Conservation (phyloP, 768 basidiomycete genomes). For the Mycena indigotica region DNA sequence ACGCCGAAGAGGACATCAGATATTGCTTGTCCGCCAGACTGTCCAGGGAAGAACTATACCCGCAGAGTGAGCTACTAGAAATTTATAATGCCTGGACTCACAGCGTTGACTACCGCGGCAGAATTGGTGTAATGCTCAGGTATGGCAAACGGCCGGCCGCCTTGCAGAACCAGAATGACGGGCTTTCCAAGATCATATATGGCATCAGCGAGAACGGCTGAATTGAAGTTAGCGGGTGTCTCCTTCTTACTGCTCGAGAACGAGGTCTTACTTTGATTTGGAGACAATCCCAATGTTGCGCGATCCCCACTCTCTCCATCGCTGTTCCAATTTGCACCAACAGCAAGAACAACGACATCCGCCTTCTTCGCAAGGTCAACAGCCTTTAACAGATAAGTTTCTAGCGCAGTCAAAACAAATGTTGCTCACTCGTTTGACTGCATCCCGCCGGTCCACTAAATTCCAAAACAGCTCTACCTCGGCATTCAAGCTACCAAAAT, state of each 20-base stretch:
- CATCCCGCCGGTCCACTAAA: conserved; percentile 23
- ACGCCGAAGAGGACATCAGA: conserved; percentile 28
- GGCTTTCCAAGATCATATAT: conserved; percentile 27
- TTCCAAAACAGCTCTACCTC: conserved; percentile 30
- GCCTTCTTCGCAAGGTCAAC: conserved; percentile 27
- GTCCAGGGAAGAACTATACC: conserved; percentile 29
- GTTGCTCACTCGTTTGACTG: conserved; percentile 17
- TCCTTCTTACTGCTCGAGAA: too few relatives aligned
- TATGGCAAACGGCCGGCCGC: conserved; percentile 30
- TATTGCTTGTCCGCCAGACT: conserved; percentile 31
- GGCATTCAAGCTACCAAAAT: conserved; percentile 28
- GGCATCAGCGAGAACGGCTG: conserved; percentile 28
- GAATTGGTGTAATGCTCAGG: conserved; percentile 25
- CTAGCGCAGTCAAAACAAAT: neutral
- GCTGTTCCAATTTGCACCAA: conserved; percentile 31
- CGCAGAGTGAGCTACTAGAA: neutral
- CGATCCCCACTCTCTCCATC: conserved; percentile 30
- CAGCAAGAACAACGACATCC: conserved; percentile 27
- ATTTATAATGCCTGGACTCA: neutral
- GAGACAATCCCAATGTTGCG: conserved; percentile 27
- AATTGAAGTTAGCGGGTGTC: too few relatives aligned
- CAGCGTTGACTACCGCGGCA: conserved; percentile 27
- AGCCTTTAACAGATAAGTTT: conserved; percentile 15
- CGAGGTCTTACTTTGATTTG: conserved; percentile 25
- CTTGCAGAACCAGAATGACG: conserved; percentile 27